These are phyloP conservation scores for Kluyveromyces marxianus DNA, from an alignment of 1,139 yeast species.

Conservation along the genomic window DNA sequence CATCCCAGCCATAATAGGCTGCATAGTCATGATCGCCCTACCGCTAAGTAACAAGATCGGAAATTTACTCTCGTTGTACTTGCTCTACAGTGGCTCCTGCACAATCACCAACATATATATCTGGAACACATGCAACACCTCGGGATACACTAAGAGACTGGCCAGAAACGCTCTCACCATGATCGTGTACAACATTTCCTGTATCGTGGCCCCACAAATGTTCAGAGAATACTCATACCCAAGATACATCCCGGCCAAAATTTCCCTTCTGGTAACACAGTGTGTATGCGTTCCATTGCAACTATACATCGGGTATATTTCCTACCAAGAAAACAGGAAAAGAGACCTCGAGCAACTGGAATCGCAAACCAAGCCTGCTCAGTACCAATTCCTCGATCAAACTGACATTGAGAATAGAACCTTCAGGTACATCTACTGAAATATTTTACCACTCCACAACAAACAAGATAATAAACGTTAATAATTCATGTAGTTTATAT, in stretches of 20 bases:
- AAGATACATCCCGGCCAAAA: constrained; percentile 40
- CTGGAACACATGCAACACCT: constrained; percentile 42
- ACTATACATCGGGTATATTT: constrained; percentile 32
- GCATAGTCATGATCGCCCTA: constrained; percentile 40
- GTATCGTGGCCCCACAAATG: constrained; percentile 65
- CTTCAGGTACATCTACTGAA: constrained; percentile 42
- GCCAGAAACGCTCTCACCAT: constrained; percentile 53
- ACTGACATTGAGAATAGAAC: constrained; percentile 61
- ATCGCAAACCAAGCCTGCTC: constrained; percentile 9
- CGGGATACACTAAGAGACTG: constrained; percentile 64
- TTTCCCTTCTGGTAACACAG: constrained; percentile 40
- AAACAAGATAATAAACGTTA: no score
- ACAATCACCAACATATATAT: constrained; percentile 34
- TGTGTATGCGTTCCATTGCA: constrained; percentile 34
- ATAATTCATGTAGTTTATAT: no score
- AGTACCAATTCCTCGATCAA: constrained; percentile 51
- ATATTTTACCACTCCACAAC: not conserved
- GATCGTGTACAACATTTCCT: constrained; percentile 61
- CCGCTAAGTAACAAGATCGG: constrained; percentile 31
- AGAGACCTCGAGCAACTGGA: constrained; percentile 34
- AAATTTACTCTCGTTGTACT: constrained; percentile 31
- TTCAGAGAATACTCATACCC: constrained; percentile 51
- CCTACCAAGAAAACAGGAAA: constrained; percentile 35
- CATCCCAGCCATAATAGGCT: constrained; percentile 34
- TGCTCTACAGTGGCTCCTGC: constrained; percentile 37